These are phyloP conservation scores for Nemania abortiva DNA, from an alignment of 2,329 filamentous ascomycete genomes.

Conservation along the genomic window DNA sequence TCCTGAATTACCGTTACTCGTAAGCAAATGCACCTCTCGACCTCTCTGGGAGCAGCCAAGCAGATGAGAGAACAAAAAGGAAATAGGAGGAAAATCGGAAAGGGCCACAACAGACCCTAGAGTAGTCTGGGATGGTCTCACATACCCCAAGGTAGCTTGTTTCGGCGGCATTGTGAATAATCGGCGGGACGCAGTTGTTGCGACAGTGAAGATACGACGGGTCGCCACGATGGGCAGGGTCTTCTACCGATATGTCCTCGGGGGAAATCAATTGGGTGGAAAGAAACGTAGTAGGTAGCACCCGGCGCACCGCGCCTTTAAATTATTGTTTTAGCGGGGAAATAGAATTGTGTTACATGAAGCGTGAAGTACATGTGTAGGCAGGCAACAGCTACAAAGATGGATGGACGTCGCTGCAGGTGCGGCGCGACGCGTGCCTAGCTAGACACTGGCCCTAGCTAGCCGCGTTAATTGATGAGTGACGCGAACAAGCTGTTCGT, in stretches of 20 bases:
- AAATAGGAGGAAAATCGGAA: conserved; percentile 5
- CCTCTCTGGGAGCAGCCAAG: not conserved
- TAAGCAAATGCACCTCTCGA: conserved; percentile 15
- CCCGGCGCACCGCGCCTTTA: not conserved
- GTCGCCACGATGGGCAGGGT: conserved; percentile 45
- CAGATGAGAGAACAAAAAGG: not conserved
- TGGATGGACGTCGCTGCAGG: conserved; percentile 15
- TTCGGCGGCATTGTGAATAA: conserved; percentile 51
- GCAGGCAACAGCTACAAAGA: conserved; percentile 16
- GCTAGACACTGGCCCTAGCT: not conserved
- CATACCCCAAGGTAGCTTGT: conserved; percentile 54
- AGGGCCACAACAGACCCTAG: conserved; percentile 48
- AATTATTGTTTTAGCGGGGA: not conserved
- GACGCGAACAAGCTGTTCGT: conserved; percentile 40
- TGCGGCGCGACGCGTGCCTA: conserved; percentile 32
- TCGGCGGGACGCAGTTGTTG: conserved; percentile 45
- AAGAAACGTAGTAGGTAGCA: not conserved
- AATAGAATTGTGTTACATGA: not conserved
- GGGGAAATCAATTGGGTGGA: conserved; percentile 7
- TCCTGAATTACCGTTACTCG: conserved; percentile 64
- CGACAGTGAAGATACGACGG: conserved; percentile 43
- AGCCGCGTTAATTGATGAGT: conserved; percentile 45
- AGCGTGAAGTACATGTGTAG: not conserved
- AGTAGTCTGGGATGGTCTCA: conserved; percentile 52
- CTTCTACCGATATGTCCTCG: not conserved